Conservation (phyloP, 768 basidiomycete species). For the Russula virescens region DNA sequence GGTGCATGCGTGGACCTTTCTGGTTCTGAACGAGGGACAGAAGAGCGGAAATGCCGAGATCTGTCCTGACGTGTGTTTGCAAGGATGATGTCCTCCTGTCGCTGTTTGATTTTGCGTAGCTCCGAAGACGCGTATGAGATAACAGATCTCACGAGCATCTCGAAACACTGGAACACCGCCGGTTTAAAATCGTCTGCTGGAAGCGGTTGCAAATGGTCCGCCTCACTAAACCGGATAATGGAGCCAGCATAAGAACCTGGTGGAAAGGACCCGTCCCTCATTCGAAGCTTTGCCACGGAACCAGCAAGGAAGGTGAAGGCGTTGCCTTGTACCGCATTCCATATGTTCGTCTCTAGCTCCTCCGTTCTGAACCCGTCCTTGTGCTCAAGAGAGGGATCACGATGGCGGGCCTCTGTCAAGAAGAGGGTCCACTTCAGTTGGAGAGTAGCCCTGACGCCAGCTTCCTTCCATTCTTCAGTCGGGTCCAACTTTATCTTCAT, state of each 20-base stretch:
- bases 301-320: slow-evolving; percentile 66
- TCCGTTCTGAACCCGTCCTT: slow-evolving; percentile 65
- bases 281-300: slow-evolving; percentile 53
- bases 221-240: slow-evolving; percentile 30
- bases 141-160: slow-evolving; percentile 62
- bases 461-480: slow-evolving; percentile 58
- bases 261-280: slow-evolving; percentile 33
- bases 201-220: slow-evolving; percentile 35
- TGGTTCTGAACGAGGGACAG: slow-evolving; percentile 28
- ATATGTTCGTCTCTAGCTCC: slow-evolving; percentile 74
- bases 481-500: slow-evolving; percentile 55
- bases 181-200: slow-evolving; percentile 48
- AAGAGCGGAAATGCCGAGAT: slow-evolving; percentile 44
- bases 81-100: slow-evolving; percentile 79
- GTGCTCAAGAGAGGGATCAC: slow-evolving; percentile 58
- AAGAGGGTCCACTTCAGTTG: slow-evolving; percentile 88
- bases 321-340: slow-evolving; percentile 79
- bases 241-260: slow-evolving; percentile 29
- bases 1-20: slow-evolving; percentile 41
- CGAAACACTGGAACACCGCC: slow-evolving; percentile 56
- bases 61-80: slow-evolving; percentile 62
- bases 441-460: slow-evolving; percentile 63
- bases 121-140: slow-evolving; percentile 77
- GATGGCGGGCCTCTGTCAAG: slow-evolving; percentile 68
- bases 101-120: slow-evolving; percentile 78